Evolutionary conservation across 2,329 filamentous ascomycete genomes (phyloP), one percentile per base, ranked within the genome.

Genomic region (Ascochyta viciae-villosae): DNA sequence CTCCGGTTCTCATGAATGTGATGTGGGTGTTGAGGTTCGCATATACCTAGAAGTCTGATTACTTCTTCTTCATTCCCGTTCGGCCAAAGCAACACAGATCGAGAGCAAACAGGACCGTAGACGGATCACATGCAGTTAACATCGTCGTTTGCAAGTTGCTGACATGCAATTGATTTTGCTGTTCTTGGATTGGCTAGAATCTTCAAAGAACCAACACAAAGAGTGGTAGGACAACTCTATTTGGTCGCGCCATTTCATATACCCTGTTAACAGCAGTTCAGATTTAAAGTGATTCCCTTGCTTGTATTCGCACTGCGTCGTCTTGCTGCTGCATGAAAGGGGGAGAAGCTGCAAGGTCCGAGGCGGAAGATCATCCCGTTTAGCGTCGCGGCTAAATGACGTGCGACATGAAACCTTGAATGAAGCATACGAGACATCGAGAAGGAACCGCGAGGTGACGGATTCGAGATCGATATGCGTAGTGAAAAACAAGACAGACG

Each of bases 401-500:
- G 62, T 65, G 64, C 57, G 45, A 65, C 54, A 26, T 62, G 64
- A 66, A 66, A 66, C 62, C 38, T 48, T 57, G 60, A 62, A 62
- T 56, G 60, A 65, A 45, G 54, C 39, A 61, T 50, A 55, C 50
- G 54, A 55, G 54, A 58, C 51, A 40, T 55, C 47, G 49, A 54
- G 38, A 24, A 50, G 39, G 35, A 40, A 34, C n/a, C 41, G 54
- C 33, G 26, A 49, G 35, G 38, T 40, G 48, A 48, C 37, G 23
- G 13, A 16, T 31, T 19, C 43, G 16, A 29, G 16, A 8, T 6
- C 24, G 3, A 26, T 31, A 3, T 3, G 33, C 29, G 22, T 31
- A 31, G 29, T 16, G 26, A 13, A 16, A 22, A 27, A 10, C 15
- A 15, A 3, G 16, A n/a, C 19, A 6, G 34, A 10, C 13, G 9